Base-by-base conservation (phyloP, 805 yeast genomes). In the Cyberlindnera misumaiensis region DNA sequence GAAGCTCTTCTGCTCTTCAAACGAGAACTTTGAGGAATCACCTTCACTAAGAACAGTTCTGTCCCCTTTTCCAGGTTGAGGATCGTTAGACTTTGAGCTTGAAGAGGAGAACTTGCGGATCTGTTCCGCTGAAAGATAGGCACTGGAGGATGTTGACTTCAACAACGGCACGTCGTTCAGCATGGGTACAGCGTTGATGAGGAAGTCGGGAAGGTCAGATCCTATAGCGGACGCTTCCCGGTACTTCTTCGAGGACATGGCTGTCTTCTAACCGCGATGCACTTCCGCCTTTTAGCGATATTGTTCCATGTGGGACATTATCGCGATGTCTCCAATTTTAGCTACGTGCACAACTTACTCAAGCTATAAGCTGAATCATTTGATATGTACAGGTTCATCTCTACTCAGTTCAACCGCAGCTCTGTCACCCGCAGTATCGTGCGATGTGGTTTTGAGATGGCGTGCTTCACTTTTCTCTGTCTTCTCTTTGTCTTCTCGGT, bases 351-450 rank as follows among this genome's bases (percentile, higher is more conserved):
- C 24, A 20, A 6, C 8, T 8, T 20, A 20, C 24, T n/a, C n/a
- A n/a, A n/a, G n/a, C n/a, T n/a, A n/a, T n/a, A n/a, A n/a, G n/a
- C n/a, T n/a, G n/a, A n/a, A n/a, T n/a, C n/a, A n/a, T 20, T 20
- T 20, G 8, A 20, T 20, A 20, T 20, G 8, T 8, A 20, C 24
- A 20, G 24, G 24, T 20, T n/a, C 24, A 20, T 20, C 24, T 20
- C 5, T 26, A 14, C 17, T 42, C 34, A 52, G 33, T 68, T 73
- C 50, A 88, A 62, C 48, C 68, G 69, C 48, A 88, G 65, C 56
- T 88, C 93, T 27, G 79, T 72, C 35, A 89, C 78, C 59, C 89
- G 75, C 50, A 89, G 61, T 31, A 84, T 77, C 5, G 97, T 89
- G 53, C 83, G 73, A 52, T 73, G 78, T 42, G 82, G 86, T 62